Conservation (phyloP, 208 protist species). For the Trypanosoma avium region DNA sequence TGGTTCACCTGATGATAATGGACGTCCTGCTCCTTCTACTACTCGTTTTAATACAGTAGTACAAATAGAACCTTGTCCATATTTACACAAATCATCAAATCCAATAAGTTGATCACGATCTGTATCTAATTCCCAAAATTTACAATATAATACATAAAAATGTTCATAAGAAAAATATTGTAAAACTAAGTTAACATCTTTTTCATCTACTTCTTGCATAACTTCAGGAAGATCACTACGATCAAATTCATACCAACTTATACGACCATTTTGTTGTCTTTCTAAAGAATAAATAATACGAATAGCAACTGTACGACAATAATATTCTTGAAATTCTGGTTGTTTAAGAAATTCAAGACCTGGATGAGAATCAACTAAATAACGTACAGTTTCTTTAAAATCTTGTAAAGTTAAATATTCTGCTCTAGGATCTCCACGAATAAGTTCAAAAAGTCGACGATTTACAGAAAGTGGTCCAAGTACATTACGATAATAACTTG, state of each 20-base stretch:
- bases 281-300: slow-evolving; percentile 95
- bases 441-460: slow-evolving; percentile 78
- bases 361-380: slow-evolving; percentile 86
- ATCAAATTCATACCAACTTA: slow-evolving; percentile 87
- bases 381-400: slow-evolving; percentile 63
- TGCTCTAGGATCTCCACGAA: slow-evolving; percentile 32
- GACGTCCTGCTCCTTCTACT: slow-evolving; percentile 65
- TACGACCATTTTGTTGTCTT: slow-evolving; percentile 62
- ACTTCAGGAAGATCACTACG: slow-evolving; percentile 82
- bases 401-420: slow-evolving; percentile 70
- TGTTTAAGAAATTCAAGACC: slow-evolving; percentile 94
- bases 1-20: slow-evolving; percentile 47
- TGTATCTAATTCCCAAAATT: slow-evolving; percentile 98
- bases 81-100: slow-evolving; percentile 87
- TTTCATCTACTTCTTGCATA: slow-evolving; percentile 75
- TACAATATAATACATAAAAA: slow-evolving; percentile 99
- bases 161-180: slow-evolving; percentile 98
- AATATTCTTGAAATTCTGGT: slow-evolving; percentile 95
- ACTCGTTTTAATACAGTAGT: slow-evolving; percentile 76
- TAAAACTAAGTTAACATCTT: slow-evolving; percentile 88
- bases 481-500: slow-evolving; percentile 52
- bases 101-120: slow-evolving; percentile 93
- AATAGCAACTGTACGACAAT: slow-evolving; percentile 94
- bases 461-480: slow-evolving; percentile 55
- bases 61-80: slow-evolving; percentile 75